Percentiles rank a stretch among this genome's conserved stretches.
phyloP scores from a whole-genome alignment of 176 grass and related monocot species.

The Cymbopogon citratus region DNA sequence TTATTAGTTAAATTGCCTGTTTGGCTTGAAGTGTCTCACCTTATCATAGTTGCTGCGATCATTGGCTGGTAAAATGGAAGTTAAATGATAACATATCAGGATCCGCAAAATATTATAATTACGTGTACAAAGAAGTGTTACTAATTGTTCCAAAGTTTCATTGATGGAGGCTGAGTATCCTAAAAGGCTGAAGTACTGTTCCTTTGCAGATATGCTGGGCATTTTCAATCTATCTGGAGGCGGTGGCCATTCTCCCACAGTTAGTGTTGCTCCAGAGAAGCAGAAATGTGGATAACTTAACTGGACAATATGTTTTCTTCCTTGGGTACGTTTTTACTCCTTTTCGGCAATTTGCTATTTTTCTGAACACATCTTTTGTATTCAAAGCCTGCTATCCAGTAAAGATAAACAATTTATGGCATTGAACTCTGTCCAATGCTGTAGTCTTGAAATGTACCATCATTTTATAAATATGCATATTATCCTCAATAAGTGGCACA shows the following conservation, averaged over 20 bases:
- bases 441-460: neutral
- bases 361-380: neutral
- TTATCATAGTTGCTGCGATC: neutral
- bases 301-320: constrained; percentile 94
- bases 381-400: neutral
- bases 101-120: neutral
- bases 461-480: neutral
- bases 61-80: neutral
- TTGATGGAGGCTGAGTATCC: neutral
- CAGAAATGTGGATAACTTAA: constrained; percentile 97
- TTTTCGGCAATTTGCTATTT: neutral
- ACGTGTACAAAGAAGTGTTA: neutral
- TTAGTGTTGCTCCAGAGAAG: constrained; percentile 90
- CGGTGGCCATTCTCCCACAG: constrained; percentile 96
- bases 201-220: constrained; percentile 75
- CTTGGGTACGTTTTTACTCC: constrained; percentile 52
- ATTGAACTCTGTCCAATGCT: neutral
- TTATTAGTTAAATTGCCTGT: neutral
- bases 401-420: neutral
- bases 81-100: neutral
- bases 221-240: constrained; percentile 92
- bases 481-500: neutral
- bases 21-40: neutral
- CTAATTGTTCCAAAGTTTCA: neutral
- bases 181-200: constrained; percentile 3